phyloP scores from a whole-genome alignment of 2,329 filamentous ascomycete species.

The Hymenoscyphus scutula region DNA sequence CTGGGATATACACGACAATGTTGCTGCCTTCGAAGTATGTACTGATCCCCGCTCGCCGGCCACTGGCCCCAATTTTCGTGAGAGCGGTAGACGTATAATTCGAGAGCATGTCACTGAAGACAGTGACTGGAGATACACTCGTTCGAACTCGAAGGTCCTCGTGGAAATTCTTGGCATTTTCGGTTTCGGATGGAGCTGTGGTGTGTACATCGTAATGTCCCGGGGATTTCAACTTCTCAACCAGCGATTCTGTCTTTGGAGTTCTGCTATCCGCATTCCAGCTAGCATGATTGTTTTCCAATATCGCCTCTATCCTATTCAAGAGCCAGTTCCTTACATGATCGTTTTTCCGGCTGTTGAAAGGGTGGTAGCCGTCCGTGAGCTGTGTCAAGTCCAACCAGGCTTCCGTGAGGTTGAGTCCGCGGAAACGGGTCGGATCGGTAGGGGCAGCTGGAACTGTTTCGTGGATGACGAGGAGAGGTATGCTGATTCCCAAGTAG shows the following conservation, averaged over 20 bases:
- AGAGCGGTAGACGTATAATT: constrained; percentile 70
- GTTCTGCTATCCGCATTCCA: constrained; percentile 43
- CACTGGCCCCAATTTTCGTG: constrained; percentile 37
- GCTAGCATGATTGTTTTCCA: constrained; percentile 56
- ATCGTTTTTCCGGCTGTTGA: constrained; percentile 83
- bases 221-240: too few species aligned
- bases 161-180: constrained; percentile 12
- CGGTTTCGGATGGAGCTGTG: background rate
- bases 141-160: constrained; percentile 20
- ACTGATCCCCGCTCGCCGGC: constrained; percentile 39
- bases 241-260: background rate
- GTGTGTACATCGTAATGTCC: background rate
- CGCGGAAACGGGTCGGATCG: constrained; percentile 51
- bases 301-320: constrained; percentile 65
- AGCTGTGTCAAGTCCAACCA: constrained; percentile 81
- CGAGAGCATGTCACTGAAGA: constrained; percentile 76
- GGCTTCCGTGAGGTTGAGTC: constrained; percentile 79
- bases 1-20: constrained; percentile 86
- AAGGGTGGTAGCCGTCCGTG: constrained; percentile 77
- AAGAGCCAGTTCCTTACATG: constrained; percentile 75
- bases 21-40: constrained; percentile 93
- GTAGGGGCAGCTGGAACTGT: constrained; percentile 66
- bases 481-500: constrained; percentile 75
- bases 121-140: constrained; percentile 48
- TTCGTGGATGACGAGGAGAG: constrained; percentile 71